Evolutionary conservation across 2,329 filamentous ascomycete species (phyloP).

Genomic region (Sporothrix euskadiensis): DNA sequence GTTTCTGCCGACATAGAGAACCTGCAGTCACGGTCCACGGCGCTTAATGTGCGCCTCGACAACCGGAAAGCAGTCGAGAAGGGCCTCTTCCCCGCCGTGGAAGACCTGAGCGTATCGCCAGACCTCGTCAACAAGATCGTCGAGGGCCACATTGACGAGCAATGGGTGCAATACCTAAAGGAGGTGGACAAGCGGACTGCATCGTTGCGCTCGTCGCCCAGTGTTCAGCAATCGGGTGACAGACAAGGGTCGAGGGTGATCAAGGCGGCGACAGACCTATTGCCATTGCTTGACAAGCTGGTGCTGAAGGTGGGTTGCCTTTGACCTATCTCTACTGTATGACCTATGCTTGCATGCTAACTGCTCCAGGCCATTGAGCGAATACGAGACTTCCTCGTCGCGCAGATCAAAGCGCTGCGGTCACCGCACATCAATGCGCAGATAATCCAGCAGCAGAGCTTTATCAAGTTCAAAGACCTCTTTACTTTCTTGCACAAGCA

Average conservation of each 20-base stretch:
- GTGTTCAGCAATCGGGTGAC: constrained; percentile 42
- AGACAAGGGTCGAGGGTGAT: constrained; percentile 64
- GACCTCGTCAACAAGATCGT: constrained; percentile 79
- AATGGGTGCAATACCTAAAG: constrained; percentile 78
- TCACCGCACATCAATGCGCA: constrained; percentile 97
- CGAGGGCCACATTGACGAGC: constrained; percentile 85
- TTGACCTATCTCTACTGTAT: not conserved
- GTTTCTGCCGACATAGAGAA: constrained; percentile 96
- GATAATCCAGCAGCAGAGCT: constrained; percentile 90
- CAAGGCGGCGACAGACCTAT: constrained; percentile 80
- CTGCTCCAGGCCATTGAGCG: constrained; percentile 75
- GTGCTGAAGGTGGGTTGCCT: constrained; percentile 65
- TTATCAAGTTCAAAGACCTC: constrained; percentile 84
- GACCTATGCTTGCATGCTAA: too few species aligned
- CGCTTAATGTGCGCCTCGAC: constrained; percentile 79
- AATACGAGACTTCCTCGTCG: constrained; percentile 90
- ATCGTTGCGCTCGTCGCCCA: constrained; percentile 56
- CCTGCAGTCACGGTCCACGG: constrained; percentile 80
- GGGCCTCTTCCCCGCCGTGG: constrained; percentile 80
- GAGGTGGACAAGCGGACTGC: constrained; percentile 80
- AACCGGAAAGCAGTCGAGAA: constrained; percentile 90
- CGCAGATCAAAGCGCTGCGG: constrained; percentile 89
- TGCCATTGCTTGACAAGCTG: constrained; percentile 80
- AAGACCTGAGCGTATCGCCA: constrained; percentile 87
- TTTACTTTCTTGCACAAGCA: constrained; percentile 82